These are phyloP conservation scores for Colletotrichum sp. DNA, from an alignment of 2,329 filamentous ascomycete species.

Conservation along the genomic window DNA sequence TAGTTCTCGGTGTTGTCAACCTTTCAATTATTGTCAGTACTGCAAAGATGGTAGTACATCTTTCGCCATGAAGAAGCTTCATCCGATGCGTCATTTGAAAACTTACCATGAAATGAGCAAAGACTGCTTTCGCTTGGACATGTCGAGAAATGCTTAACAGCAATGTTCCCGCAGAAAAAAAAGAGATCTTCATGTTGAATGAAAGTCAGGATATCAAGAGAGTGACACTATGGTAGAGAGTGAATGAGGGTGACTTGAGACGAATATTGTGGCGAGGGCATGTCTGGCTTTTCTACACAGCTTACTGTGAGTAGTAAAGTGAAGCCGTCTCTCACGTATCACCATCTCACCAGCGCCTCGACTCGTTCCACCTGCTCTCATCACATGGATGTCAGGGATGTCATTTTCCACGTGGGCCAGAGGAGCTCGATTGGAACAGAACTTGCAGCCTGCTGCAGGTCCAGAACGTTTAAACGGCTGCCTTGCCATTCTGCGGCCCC, in stretches of 20 bases:
- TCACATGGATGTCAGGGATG: not conserved
- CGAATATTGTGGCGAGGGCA: not conserved
- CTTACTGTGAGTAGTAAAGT: not conserved
- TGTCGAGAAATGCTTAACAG: not conserved
- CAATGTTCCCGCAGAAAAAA: not conserved
- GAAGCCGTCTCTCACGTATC: not conserved
- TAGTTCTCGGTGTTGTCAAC: not conserved
- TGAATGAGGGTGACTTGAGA: not conserved
- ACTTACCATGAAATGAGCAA: not conserved
- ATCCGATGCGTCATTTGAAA: accelerated
- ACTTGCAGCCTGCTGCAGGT: not conserved
- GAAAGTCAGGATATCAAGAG: not conserved
- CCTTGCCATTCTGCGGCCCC: not conserved
- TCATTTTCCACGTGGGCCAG: not conserved
- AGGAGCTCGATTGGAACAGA: not conserved
- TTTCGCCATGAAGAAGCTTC: accelerated
- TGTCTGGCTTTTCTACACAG: not conserved
- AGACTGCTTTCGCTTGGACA: not conserved
- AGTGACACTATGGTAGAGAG: accelerated
- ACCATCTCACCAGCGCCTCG: not conserved
- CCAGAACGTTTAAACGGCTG: not conserved
- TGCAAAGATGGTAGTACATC: not conserved
- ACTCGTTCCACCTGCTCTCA: not conserved
- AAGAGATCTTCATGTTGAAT: not conserved
- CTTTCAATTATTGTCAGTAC: not conserved